Conservation (phyloP, 192 early-diverging fungal species). For the Podila epigama region DNA sequence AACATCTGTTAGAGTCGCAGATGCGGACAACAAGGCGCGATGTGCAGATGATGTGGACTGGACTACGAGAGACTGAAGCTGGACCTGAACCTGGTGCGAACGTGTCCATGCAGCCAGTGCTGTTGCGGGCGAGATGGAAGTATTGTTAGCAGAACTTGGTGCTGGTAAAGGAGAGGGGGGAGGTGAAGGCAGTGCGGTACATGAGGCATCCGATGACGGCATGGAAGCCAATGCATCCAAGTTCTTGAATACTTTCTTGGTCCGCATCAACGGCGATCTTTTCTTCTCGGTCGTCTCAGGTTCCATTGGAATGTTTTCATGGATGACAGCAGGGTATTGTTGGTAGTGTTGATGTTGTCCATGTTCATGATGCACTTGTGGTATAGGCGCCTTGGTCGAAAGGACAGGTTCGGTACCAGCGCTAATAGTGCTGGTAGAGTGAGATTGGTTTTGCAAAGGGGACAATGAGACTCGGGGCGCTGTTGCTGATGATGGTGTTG, state of each 20-base stretch:
- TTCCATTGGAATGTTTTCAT: not conserved
- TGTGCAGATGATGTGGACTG: slow-evolving; percentile 34
- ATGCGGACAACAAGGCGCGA: slow-evolving; percentile 22
- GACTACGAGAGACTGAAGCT: slow-evolving; percentile 23
- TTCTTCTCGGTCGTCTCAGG: not conserved
- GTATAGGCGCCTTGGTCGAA: not conserved
- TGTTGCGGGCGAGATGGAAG: not conserved
- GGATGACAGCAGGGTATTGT: not conserved
- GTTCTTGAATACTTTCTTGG: slow-evolving; percentile 1
- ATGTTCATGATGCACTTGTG: not conserved
- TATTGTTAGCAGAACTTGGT: not conserved
- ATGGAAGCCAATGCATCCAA: not conserved
- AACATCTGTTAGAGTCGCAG: slow-evolving; percentile 32
- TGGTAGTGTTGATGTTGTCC: not conserved
- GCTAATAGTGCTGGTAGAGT: slow-evolving; percentile 1
- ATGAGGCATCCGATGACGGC: not conserved
- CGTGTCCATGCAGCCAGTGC: slow-evolving; percentile 17
- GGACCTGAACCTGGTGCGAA: slow-evolving; percentile 29
- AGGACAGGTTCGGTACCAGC: not conserved
- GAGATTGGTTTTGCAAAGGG: not conserved
- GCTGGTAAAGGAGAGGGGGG: not conserved
- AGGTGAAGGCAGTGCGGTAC: not conserved
- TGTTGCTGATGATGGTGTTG: not conserved
- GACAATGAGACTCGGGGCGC: not conserved
- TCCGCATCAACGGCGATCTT: not conserved